Percentiles rank a stretch among this genome's conserved stretches.
Conservation (phyloP, 495 filamentous ascomycete genomes). For the Penicillium coffeae region DNA sequence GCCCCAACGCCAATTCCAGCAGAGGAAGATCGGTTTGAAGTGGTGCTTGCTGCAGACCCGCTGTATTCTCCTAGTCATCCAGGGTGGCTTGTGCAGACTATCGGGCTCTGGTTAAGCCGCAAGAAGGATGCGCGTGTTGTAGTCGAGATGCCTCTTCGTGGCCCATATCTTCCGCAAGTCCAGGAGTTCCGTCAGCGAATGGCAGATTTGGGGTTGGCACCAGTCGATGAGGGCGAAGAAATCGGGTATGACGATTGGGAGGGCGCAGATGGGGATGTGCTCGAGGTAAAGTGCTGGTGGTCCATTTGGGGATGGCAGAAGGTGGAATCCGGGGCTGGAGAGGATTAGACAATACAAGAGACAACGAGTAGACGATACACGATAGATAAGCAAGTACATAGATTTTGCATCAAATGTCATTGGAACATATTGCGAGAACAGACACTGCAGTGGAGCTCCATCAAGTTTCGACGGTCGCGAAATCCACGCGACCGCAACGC, state of each 20-base stretch:
- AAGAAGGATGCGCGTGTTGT: constrained; percentile 50
- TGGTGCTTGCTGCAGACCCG: constrained; percentile 69
- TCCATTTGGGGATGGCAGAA: constrained; percentile 56
- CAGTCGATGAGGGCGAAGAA: constrained; percentile 60
- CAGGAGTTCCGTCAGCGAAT: constrained; percentile 54
- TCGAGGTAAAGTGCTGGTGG: constrained; percentile 65
- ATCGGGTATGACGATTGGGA: constrained; percentile 71
- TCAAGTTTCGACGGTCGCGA: neutral
- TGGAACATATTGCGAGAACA: too few relatives aligned
- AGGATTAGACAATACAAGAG: constrained; percentile 3
- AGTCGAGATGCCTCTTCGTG: constrained; percentile 62
- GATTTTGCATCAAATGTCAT: neutral
- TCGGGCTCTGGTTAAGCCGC: constrained; percentile 51
- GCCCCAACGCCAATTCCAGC: constrained; percentile 31
- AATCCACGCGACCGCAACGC: too few relatives aligned
- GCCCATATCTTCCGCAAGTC: constrained; percentile 51
- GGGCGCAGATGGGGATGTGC: constrained; percentile 38
- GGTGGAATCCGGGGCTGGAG: constrained; percentile 22
- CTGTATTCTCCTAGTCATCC: constrained; percentile 69
- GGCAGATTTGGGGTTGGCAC: constrained; percentile 45
- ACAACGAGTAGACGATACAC: constrained; percentile 35
- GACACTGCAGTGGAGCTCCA: too few relatives aligned
- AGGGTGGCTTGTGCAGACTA: constrained; percentile 53
- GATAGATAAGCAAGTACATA: constrained; percentile 27
- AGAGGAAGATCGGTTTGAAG: constrained; percentile 45